Evolutionary conservation across 768 basidiomycete species (phyloP).

Genomic region (Leucocoprinus birnbaumii): DNA sequence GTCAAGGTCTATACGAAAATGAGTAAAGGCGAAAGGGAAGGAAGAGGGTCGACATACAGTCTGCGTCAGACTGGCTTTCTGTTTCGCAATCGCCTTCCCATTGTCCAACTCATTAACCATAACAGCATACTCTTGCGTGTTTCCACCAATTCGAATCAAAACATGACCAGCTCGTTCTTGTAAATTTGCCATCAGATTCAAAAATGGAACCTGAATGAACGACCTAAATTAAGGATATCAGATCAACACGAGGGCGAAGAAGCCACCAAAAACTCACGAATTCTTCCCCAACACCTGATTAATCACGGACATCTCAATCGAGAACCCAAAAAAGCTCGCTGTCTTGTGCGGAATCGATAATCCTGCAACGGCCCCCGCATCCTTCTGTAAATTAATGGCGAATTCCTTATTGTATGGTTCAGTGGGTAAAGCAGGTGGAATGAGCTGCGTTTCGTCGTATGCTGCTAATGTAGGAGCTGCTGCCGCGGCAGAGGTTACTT

Average conservation of each 20-base stretch:
- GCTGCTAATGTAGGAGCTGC: slow-evolving; percentile 37
- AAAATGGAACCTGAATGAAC: slow-evolving; percentile 55
- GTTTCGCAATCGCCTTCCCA: slow-evolving; percentile 28
- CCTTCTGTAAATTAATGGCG: slow-evolving; percentile 36
- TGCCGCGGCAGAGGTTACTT: slow-evolving; percentile 12
- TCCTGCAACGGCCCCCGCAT: slow-evolving; percentile 27
- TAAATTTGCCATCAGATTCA: slow-evolving; percentile 74
- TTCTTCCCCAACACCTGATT: slow-evolving; percentile 58
- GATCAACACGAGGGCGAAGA: slow-evolving; percentile 2
- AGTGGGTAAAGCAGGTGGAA: slow-evolving; percentile 48
- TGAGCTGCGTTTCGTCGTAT: slow-evolving; percentile 49
- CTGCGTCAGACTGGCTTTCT: slow-evolving; percentile 18
- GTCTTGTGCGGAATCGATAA: slow-evolving; percentile 42
- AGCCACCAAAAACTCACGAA: slow-evolving; percentile 29
- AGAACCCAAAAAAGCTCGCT: slow-evolving; percentile 66
- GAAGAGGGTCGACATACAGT: slow-evolving; percentile 15
- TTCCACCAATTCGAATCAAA: slow-evolving; percentile 70
- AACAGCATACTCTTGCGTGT: slow-evolving; percentile 68
- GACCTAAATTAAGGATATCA: slow-evolving; percentile 29
- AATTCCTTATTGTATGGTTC: slow-evolving; percentile 37
- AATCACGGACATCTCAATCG: slow-evolving; percentile 72
- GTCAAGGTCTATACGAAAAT: slow-evolving; percentile 47
- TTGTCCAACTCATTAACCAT: slow-evolving; percentile 47
- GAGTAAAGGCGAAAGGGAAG: neutral
- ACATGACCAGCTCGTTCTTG: slow-evolving; percentile 59